Percentiles rank a stretch among this genome's conserved stretches.
These are phyloP conservation scores for Candida krabiensis DNA, from an alignment of 805 yeast genomes.

Conservation along the genomic window DNA sequence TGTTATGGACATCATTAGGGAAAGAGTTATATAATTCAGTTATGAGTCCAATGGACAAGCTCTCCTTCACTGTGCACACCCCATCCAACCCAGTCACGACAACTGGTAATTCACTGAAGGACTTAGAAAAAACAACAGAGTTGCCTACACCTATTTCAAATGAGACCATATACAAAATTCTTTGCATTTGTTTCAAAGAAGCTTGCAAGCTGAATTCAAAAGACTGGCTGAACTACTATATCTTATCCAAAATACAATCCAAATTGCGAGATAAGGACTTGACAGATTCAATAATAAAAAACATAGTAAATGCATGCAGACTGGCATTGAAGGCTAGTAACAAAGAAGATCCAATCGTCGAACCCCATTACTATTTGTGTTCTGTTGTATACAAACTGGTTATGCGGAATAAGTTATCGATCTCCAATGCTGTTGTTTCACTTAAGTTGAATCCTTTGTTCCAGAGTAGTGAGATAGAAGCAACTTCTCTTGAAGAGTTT, in stretches of 20 bases:
- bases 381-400: conserved; percentile 59
- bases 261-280: conserved; percentile 39
- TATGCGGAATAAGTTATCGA: conserved; percentile 33
- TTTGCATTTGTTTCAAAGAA: conserved; percentile 43
- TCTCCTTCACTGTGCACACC: conserved; percentile 41
- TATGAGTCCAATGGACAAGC: conserved; percentile 63
- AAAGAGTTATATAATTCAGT: conserved; percentile 59
- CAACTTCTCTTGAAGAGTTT: conserved; percentile 31
- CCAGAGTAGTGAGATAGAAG: conserved; percentile 14
- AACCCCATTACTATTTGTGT: conserved; percentile 73
- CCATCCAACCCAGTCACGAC: not conserved
- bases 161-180: conserved; percentile 27
- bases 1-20: conserved; percentile 55
- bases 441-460: conserved; percentile 40
- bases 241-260: conserved; percentile 55
- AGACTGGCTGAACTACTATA: conserved; percentile 65
- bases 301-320: conserved; percentile 45
- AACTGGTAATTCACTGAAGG: not conserved
- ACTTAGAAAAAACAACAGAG: not conserved
- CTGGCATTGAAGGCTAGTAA: conserved; percentile 39
- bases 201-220: conserved; percentile 44
- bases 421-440: conserved; percentile 38
- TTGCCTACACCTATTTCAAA: conserved; percentile 30
- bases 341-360: conserved; percentile 60
- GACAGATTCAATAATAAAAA: conserved; percentile 35